Evolutionary conservation across 805 yeast species (phyloP).

Genomic region (Jamesozyma gamospora): DNA sequence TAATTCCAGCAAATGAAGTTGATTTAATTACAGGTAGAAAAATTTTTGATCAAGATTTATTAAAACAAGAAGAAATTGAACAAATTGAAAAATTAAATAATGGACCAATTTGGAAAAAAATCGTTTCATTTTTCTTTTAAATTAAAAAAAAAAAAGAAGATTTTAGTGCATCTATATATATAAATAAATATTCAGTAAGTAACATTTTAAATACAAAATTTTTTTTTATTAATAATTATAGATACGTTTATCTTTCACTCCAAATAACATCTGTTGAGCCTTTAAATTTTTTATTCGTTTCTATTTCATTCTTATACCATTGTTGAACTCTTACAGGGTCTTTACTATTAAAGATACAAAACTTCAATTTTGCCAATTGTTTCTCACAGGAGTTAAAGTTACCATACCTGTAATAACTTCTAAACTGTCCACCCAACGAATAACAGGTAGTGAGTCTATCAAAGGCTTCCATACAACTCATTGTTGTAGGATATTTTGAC

Average conservation of each 20-base stretch:
- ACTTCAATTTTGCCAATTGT: constrained; percentile 67
- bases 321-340: constrained; percentile 57
- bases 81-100: constrained; percentile 18
- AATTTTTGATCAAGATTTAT: constrained; percentile 27
- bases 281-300: constrained; percentile 43
- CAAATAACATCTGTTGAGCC: constrained; percentile 86
- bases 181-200: no score
- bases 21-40: constrained; percentile 25
- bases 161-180: no score
- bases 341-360: constrained; percentile 53
- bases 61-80: constrained; percentile 29
- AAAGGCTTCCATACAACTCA: constrained; percentile 74
- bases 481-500: constrained; percentile 31
- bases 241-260: constrained; percentile 71
- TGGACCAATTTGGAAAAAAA: constrained; percentile 20
- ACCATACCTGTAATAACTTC: constrained; percentile 79
- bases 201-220: no score
- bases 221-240: no score
- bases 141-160: no score
- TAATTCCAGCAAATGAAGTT: constrained; percentile 23
- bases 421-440: constrained; percentile 82
- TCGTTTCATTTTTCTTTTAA: constrained; percentile 26
- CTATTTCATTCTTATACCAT: constrained; percentile 55
- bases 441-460: constrained; percentile 81
- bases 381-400: constrained; percentile 59